Base-by-base conservation (phyloP, 768 basidiomycete genomes). In the Polyporus arcularius region DNA sequence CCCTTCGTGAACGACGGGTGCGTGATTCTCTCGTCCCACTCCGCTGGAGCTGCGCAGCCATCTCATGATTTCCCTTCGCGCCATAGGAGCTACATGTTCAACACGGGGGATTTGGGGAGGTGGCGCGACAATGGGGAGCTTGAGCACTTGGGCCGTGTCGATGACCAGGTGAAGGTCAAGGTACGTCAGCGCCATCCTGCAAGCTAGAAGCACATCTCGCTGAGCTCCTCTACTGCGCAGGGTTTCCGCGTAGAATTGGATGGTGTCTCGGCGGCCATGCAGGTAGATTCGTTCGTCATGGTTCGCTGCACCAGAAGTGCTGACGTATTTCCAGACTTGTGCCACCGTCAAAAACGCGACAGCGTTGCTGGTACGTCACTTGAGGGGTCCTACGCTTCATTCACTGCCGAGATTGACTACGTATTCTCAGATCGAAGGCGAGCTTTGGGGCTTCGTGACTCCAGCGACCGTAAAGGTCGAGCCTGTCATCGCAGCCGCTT, bases 91-190 rank as follows among this genome's bases (percentile, higher is more conserved):
- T 63, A 41, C 67, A 87, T 87, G 85, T 86, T 85, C 69, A 85
- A 85, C 62, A 87, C 85, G 26, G 84, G 84, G 1, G 85, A 86
- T 67, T 75, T 87, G 14, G 84, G 84, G 26, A 75, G 80, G 48
- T 85, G 84, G 84, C 71, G 75, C 45, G 64, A 72, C 6, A 80
- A 83, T 59, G 85, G 85, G 2, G 77, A 77, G 21, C 70, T 87
- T 21, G 83, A 85, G 57, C 82, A 82, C 63, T 76, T 86, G 21
- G 85, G 85, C 12, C 75, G 85, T 38, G 78, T 82, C 38, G 85
- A 87, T 65, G 83, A 86, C 62, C 85, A 86, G 68, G 84, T 86
- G 50, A 87, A 87, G 69, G 76, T 87, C 67, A 85, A 85, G 75
- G 81, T 82, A 56, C 45, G 69, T 38, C 53, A 41, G 52, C 28